phyloP scores from a whole-genome alignment of 2,329 filamentous ascomycete species.

The Harringtonia aguacate region DNA sequence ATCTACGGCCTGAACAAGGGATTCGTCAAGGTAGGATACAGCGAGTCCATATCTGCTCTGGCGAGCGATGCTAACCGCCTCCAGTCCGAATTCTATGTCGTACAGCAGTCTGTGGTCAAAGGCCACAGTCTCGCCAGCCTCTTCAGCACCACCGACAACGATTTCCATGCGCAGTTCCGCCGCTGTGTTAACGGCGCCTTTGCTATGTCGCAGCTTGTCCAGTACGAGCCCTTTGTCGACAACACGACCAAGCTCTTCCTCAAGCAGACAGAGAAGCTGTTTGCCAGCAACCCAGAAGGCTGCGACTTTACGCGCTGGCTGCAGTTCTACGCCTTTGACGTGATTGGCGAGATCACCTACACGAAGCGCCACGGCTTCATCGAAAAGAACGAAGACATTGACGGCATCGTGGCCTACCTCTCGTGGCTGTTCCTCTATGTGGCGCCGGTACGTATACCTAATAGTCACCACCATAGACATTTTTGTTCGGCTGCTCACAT shows the following conservation, averaged over 20 bases:
- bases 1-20: constrained; percentile 81
- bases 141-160: constrained; percentile 66
- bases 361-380: constrained; percentile 66
- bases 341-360: constrained; percentile 69
- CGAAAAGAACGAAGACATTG: constrained; percentile 63
- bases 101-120: constrained; percentile 62
- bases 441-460: constrained; percentile 45
- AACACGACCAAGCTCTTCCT: constrained; percentile 64
- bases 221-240: constrained; percentile 73
- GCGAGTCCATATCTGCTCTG: too few species aligned
- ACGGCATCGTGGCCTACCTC: constrained; percentile 60
- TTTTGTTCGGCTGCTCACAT: background rate
- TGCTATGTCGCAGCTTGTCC: constrained; percentile 64
- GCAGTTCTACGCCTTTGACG: constrained; percentile 74
- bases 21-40: constrained; percentile 67
- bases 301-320: constrained; percentile 64
- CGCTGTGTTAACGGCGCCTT: constrained; percentile 68
- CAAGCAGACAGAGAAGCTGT: constrained; percentile 46
- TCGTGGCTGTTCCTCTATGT: constrained; percentile 58
- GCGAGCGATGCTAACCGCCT: background rate
- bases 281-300: constrained; percentile 27
- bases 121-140: constrained; percentile 60
- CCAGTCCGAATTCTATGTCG: constrained; percentile 72
- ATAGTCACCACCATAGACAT: too few species aligned
- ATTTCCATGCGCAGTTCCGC: constrained; percentile 64